Conservation (phyloP, 2,329 filamentous ascomycete species). For the Aspergillus ochraceoroseus region DNA sequence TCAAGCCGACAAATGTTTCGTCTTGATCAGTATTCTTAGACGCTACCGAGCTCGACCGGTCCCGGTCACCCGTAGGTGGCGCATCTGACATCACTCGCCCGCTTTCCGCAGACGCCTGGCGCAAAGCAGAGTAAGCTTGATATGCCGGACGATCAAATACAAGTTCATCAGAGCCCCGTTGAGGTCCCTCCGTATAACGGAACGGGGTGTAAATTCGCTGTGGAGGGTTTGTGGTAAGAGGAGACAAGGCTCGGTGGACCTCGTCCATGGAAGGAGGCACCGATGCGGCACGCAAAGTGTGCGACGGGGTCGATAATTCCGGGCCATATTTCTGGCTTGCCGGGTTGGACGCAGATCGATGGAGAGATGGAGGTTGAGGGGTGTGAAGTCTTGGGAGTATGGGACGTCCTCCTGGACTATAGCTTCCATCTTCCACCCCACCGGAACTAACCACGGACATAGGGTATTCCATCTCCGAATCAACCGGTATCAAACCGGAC, state of each 20-base stretch:
- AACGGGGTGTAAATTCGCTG: conserved; percentile 45
- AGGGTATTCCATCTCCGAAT: conserved; percentile 22
- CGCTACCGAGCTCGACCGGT: conserved; percentile 17
- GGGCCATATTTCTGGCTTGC: conserved; percentile 8
- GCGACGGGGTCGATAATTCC: conserved; percentile 1
- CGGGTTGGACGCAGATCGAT: conserved; percentile 29
- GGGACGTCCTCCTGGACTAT: conserved; percentile 53
- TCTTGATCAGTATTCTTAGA: conserved; percentile 33
- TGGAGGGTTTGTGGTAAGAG: conserved; percentile 37
- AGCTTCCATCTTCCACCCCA: conserved; percentile 36
- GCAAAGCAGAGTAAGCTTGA: conserved; percentile 46
- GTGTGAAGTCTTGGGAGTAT: conserved; percentile 34
- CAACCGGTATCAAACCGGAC: conserved; percentile 35
- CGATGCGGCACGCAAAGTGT: conserved; percentile 23
- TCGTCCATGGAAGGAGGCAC: conserved; percentile 25
- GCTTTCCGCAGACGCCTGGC: conserved; percentile 43
- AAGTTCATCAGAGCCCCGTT: conserved; percentile 40
- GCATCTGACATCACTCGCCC: conserved; percentile 41
- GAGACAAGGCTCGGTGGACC: conserved; percentile 25
- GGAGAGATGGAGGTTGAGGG: conserved; percentile 18
- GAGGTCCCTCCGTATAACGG: conserved; percentile 42
- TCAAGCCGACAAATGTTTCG: conserved; percentile 47
- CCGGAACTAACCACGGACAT: conserved; percentile 12
- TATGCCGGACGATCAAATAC: conserved; percentile 41
- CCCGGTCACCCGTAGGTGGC: conserved; percentile 8